phyloP scores from a whole-genome alignment of 371 early-diverging fungal genomes.

The Mortierella sp. region DNA sequence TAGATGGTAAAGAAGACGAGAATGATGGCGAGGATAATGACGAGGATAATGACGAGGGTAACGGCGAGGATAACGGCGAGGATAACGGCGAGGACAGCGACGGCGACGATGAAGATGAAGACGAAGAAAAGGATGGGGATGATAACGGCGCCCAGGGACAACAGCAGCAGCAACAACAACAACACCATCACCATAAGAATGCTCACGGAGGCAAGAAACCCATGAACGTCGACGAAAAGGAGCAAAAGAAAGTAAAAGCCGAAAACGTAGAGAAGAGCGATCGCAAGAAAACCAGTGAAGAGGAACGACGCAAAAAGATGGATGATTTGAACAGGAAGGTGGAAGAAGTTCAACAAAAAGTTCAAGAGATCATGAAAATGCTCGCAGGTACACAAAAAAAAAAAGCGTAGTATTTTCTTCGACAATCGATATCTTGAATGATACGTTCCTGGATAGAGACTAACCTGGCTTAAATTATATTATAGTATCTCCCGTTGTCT shows the following conservation, averaged over 20 bases:
- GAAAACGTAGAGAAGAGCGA: neutral
- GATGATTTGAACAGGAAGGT: neutral
- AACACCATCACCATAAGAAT: neutral
- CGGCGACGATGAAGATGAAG: neutral
- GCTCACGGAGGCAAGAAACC: neutral
- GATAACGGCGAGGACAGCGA: neutral
- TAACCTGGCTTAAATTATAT: too few relatives aligned
- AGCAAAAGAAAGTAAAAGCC: neutral
- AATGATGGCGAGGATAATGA: neutral
- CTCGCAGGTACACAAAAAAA: neutral
- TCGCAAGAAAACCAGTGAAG: neutral
- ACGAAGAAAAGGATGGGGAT: neutral
- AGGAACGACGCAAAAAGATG: neutral
- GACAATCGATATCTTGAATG: too few relatives aligned
- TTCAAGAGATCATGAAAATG: neutral
- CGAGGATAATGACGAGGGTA: neutral
- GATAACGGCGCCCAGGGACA: neutral
- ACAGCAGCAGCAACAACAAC: neutral
- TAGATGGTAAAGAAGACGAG: neutral
- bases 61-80: neutral
- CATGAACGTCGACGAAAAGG: neutral
- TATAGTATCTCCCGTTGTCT: too few relatives aligned
- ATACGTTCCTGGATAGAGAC: too few relatives aligned
- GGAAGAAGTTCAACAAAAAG: neutral
- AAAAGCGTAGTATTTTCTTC: too few relatives aligned